Evolutionary conservation across 768 basidiomycete species (phyloP).

Genomic region (Cystobasidium ongulense): DNA sequence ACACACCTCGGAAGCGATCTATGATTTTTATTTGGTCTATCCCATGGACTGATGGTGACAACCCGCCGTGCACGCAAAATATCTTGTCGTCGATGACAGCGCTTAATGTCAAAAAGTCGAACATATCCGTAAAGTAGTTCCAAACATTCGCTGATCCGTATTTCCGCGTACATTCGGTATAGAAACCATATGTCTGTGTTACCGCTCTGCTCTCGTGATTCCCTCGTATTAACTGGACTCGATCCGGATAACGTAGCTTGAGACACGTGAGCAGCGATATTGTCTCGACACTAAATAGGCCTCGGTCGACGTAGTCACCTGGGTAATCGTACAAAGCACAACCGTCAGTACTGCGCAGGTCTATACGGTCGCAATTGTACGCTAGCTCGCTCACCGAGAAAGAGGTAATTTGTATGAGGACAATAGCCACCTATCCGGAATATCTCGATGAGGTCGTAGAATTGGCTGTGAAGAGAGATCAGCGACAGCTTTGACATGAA

Average conservation of each 20-base stretch:
- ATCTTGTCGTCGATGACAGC: slow-evolving; percentile 98
- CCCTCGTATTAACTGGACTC: slow-evolving; percentile 91
- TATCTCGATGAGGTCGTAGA: slow-evolving; percentile 98
- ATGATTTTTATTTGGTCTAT: slow-evolving; percentile 99
- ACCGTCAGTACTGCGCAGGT: too few relatives aligned
- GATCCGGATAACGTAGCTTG: slow-evolving; percentile 90
- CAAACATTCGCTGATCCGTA: slow-evolving; percentile 93
- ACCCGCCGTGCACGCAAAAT: slow-evolving; percentile 96
- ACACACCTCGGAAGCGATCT: slow-evolving; percentile 84
- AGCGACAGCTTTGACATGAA: not conserved
- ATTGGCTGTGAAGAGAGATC: slow-evolving; percentile 60
- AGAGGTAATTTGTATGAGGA: slow-evolving; percentile 94
- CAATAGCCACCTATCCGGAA: slow-evolving; percentile 97
- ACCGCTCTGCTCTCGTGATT: slow-evolving; percentile 98
- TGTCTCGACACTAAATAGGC: slow-evolving; percentile 95
- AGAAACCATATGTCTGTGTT: slow-evolving; percentile 99
- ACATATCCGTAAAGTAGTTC: slow-evolving; percentile 99
- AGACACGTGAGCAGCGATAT: slow-evolving; percentile 94
- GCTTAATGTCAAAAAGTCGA: slow-evolving; percentile 93
- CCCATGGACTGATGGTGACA: slow-evolving; percentile 95
- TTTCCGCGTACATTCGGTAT: slow-evolving; percentile 94
- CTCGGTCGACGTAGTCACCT: slow-evolving; percentile 99
- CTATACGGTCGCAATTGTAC: too few relatives aligned
- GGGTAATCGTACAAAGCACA: slow-evolving; percentile 23
- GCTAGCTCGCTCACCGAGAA: slow-evolving; percentile 61